Evolutionary conservation across 805 yeast species (phyloP), one percentile per base, ranked within the genome.

Genomic region (Saccharomycopsis sp.): DNA sequence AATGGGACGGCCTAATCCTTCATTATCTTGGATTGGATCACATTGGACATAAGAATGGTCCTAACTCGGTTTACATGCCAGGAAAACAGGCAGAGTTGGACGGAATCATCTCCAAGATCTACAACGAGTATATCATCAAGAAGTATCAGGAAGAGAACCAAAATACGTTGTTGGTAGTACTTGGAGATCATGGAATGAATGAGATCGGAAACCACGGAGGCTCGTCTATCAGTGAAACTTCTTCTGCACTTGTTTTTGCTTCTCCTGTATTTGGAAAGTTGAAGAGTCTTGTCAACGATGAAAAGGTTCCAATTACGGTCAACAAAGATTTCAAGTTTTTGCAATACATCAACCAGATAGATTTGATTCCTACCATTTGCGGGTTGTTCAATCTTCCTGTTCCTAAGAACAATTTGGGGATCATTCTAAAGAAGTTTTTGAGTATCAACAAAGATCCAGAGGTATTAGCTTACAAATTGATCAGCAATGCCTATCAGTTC

Each of bases 161-260:
- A 16, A 77, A 77, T 8, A 71, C 75, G 20, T 85, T 96, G 0
- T 69, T 94, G 53, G 70, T 92, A 21, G 80, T 91, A 3, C 72
- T 88, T 75, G 98, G 98, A 0, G 98, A 91, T 65, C 98, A 91
- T 69, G 98, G 97, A 2, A 91, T 91, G 97, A 91, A 91, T 67
- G 95, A 91, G 55, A 81, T 87, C 2, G 97, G 97, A 1, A 92
- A 91, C 65, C 98, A 94, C 69, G 99, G 99, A 5, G 99, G 98
- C 1, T 89, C 97, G 0, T 87, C 97, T 2, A 68, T 78, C 0
- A 96, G 97, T 1, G 99, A 94, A 70, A 92, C 97, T 0, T 87
- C 91, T 15, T 86, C 99, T 0, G 97, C 87, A 0, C 65, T 94
- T 66, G 72, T 83, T 1, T 77, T 92, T 50, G 72, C 87, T 0